Evolutionary conservation across 768 basidiomycete genomes (phyloP), one percentile per base, ranked within the genome.

Genomic region (Amanita rimosa): DNA sequence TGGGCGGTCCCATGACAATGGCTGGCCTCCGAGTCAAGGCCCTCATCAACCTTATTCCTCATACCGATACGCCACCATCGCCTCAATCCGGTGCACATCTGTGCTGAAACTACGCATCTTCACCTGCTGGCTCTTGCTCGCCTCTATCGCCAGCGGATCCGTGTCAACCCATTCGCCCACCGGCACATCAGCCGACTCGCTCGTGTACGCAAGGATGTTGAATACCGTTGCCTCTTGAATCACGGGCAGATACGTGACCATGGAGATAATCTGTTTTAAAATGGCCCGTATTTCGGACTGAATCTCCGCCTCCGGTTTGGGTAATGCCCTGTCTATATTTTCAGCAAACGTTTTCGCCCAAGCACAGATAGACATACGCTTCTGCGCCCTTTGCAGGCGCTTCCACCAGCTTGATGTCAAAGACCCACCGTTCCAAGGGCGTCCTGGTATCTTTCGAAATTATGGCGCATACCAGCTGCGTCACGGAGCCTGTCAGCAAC

Each of bases 281-380:
- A 98, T 97, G 43, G 91, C 91, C 16, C 96, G 81, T 53, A 99
- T 98, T 73, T 99, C 95, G 27, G 87, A 89, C 64, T 96, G 92
- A 41, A 98, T 95, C 59, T 97, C 91, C 14, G 85, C 67, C 57
- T 90, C 87, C 1, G 86, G 80, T 57, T 90, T 89, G 1, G 79
- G 65, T 10, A 39, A 16, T 6, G 31, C 13, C 48, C 5, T 43
- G 74, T 64, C 53, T 3, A 67, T 66, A 40, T 79, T 83, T 4
- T 62, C 34, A 39, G 41, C 31, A 10, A 34, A 33, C 37, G 48
- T 27, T 29, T 26, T 49, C 53, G 48, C n/a, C 22, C 40, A 45
- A 27, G 46, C 47, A 35, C 55, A 49, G 52, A 48, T 33, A 42
- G 35, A 53, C 80, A 54, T 60, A 85, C 81, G 70, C 63, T 58